phyloP scores from a whole-genome alignment of 192 early-diverging fungal species.

The Umbelopsis sp. region DNA sequence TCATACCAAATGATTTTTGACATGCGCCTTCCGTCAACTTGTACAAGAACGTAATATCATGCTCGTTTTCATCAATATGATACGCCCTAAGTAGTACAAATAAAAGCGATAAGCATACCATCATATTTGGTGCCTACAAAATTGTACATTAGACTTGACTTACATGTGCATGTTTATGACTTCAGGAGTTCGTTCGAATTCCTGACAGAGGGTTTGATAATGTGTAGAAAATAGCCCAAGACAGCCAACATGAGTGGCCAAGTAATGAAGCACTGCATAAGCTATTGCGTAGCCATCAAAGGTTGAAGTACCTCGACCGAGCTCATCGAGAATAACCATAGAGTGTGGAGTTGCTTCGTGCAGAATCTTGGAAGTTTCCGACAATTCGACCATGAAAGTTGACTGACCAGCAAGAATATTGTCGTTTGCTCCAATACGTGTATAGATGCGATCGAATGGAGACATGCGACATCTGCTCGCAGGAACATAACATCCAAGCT shows the following conservation, averaged over 20 bases:
- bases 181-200: conserved; percentile 76
- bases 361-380: conserved; percentile 92
- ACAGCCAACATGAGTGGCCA: conserved; percentile 82
- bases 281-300: conserved; percentile 98
- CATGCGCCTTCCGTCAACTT: conserved; percentile 83
- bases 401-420: conserved; percentile 92
- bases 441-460: conserved; percentile 93
- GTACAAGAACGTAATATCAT: conserved; percentile 95
- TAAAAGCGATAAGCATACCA: too few relatives aligned
- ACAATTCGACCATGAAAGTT: conserved; percentile 96
- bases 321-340: conserved; percentile 95
- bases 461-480: conserved; percentile 72
- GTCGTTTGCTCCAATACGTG: conserved; percentile 97
- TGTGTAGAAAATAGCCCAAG: conserved; percentile 96
- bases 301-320: conserved; percentile 96
- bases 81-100: conserved; percentile 46
- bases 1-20: conserved; percentile 97
- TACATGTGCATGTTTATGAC: conserved; percentile 88
- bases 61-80: conserved; percentile 75
- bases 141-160: conserved; percentile 3
- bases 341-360: conserved; percentile 87
- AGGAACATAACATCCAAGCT: conserved; percentile 94
- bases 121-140: neutral
- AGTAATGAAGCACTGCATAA: conserved; percentile 82
- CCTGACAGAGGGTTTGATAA: conserved; percentile 88